These are phyloP conservation scores for Mycena olivaceomarginata DNA, from an alignment of 768 basidiomycete species.

Conservation along the genomic window DNA sequence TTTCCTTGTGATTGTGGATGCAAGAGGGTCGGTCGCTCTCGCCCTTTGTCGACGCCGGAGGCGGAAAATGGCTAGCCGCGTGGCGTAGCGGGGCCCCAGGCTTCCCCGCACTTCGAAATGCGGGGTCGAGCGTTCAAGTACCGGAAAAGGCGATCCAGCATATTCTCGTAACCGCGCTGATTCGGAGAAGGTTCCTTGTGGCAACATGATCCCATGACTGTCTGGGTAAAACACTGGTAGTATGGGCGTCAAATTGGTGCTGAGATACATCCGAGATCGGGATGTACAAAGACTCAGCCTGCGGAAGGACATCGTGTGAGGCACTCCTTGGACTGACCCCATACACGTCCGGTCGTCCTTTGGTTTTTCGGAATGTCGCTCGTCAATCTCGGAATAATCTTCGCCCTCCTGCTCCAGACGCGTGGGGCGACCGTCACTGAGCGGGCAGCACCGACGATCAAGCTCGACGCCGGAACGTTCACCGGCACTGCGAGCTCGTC, in stretches of 20 bases:
- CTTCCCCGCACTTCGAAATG: slow-evolving; percentile 26
- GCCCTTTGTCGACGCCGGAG: neutral
- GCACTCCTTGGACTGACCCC: slow-evolving; percentile 18
- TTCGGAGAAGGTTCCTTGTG: neutral
- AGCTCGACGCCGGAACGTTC: slow-evolving; percentile 56
- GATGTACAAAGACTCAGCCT: slow-evolving; percentile 5
- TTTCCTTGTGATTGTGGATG: neutral
- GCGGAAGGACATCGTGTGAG: neutral
- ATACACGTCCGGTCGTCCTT: slow-evolving; percentile 34
- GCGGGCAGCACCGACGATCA: slow-evolving; percentile 48
- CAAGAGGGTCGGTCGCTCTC: neutral
- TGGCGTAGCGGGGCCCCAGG: neutral
- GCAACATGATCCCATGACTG: slow-evolving; percentile 15
- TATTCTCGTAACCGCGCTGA: neutral
- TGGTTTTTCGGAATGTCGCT: slow-evolving; percentile 17
- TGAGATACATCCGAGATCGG: too few relatives aligned
- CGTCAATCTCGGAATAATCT: slow-evolving; percentile 15
- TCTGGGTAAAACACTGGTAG: neutral
- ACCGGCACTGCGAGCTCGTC: slow-evolving; percentile 48
- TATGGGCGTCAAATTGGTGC: too few relatives aligned
- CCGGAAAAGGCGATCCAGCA: neutral
- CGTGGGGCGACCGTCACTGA: slow-evolving; percentile 20
- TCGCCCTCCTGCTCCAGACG: slow-evolving; percentile 24
- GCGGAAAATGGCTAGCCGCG: neutral
- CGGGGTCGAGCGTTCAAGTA: neutral